Percentiles rank a stretch among this genome's conserved stretches.
Conservation (phyloP, 495 filamentous ascomycete genomes). For the Cetradonia linearis region DNA sequence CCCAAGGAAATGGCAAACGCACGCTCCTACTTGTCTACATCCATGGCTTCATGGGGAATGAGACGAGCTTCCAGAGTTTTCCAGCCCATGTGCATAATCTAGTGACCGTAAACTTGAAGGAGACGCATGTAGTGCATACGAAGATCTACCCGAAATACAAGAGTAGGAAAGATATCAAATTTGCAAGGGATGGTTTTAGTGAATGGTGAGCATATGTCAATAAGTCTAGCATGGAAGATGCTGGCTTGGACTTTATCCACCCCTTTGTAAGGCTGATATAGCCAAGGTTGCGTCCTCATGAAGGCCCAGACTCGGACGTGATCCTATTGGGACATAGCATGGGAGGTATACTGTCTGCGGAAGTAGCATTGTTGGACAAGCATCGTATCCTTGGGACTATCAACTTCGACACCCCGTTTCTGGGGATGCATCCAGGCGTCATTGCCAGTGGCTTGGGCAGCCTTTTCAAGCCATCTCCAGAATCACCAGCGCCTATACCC, state of each 20-base stretch:
- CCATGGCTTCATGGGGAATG: constrained; percentile 88
- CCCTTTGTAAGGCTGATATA: neutral
- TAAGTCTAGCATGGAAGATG: neutral
- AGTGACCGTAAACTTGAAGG: constrained; percentile 53
- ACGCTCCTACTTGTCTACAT: constrained; percentile 74
- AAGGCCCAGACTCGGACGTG: constrained; percentile 63
- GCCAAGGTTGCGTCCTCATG: constrained; percentile 55
- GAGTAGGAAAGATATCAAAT: constrained; percentile 61
- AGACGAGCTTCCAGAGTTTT: constrained; percentile 78
- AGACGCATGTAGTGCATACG: constrained; percentile 72
- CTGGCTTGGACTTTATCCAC: neutral
- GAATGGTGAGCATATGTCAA: constrained; percentile 41
- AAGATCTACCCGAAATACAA: constrained; percentile 90
- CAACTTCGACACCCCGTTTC: constrained; percentile 77
- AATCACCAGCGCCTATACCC: constrained; percentile 23
- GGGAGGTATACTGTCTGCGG: constrained; percentile 74
- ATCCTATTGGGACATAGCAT: constrained; percentile 83
- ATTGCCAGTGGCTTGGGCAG: constrained; percentile 68
- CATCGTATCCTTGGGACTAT: constrained; percentile 75
- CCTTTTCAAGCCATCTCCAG: constrained; percentile 54
- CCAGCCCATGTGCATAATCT: constrained; percentile 79
- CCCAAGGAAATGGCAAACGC: constrained; percentile 32
- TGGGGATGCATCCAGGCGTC: constrained; percentile 84
- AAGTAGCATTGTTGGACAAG: constrained; percentile 58
- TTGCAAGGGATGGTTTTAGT: constrained; percentile 72